Conservation (phyloP, 768 basidiomycete genomes). For the Leucocoprinus sp. region DNA sequence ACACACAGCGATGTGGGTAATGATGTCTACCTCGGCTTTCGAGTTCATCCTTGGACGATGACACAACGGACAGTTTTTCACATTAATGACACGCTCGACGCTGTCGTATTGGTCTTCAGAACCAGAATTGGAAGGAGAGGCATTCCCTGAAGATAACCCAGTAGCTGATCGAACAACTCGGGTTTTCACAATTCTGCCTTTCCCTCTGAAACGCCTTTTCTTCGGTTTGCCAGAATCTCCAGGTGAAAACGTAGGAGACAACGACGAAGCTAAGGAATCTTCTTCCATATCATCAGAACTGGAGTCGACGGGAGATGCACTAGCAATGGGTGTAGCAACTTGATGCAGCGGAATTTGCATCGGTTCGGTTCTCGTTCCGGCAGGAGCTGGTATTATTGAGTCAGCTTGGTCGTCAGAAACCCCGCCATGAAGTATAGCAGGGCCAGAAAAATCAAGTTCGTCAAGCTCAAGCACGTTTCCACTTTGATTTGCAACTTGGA, state of each 20-base stretch:
- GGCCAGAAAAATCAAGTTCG: constrained; percentile 56
- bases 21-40: constrained; percentile 88
- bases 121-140: constrained; percentile 14
- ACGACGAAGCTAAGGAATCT: neutral
- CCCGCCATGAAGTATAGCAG: constrained; percentile 15
- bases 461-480: constrained; percentile 32
- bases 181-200: constrained; percentile 14
- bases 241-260: neutral
- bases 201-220: constrained; percentile 14
- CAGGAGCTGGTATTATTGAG: constrained; percentile 11
- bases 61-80: constrained; percentile 91
- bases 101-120: constrained; percentile 19
- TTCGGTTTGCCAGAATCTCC: constrained; percentile 12
- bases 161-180: constrained; percentile 8
- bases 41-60: constrained; percentile 78
- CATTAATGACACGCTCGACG: constrained; percentile 87
- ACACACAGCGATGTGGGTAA: constrained; percentile 96
- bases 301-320: constrained; percentile 9
- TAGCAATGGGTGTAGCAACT: constrained; percentile 17
- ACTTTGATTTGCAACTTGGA: constrained; percentile 28
- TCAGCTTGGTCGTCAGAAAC: constrained; percentile 14
- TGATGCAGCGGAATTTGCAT: constrained; percentile 35
- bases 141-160: constrained; percentile 6
- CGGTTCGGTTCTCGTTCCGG: constrained; percentile 31
- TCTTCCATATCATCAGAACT: constrained; percentile 17